phyloP scores from a whole-genome alignment of 140 eudicot genomes.

The Stevia rebaudiana region DNA sequence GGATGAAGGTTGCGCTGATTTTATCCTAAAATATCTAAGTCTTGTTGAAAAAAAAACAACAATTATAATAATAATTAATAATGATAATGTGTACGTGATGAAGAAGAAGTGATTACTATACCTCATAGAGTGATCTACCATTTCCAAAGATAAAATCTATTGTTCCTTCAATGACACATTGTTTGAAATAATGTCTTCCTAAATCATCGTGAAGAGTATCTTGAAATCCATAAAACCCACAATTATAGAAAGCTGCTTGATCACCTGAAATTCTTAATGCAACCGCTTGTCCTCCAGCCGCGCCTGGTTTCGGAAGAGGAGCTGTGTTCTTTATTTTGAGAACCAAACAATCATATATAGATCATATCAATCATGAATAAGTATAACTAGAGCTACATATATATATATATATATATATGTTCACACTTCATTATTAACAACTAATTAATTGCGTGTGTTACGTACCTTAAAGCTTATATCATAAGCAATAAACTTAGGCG shows the following conservation, averaged over 20 bases:
- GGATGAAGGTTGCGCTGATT: too few species aligned
- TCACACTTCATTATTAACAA: too few species aligned
- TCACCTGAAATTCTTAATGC: constrained; percentile 62
- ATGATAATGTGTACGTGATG: too few species aligned
- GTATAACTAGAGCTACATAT: not conserved
- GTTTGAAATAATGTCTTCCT: constrained; percentile 71
- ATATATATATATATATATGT: too few species aligned
- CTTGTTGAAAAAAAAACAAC: too few species aligned
- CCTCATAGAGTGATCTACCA: constrained; percentile 73
- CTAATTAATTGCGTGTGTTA: too few species aligned
- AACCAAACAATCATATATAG: constrained; percentile 6
- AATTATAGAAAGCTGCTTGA: constrained; percentile 61
- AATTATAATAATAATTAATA: too few species aligned
- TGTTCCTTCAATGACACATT: constrained; percentile 77
- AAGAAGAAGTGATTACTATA: constrained; percentile 6
- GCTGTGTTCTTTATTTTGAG: constrained; percentile 49
- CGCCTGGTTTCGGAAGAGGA: constrained; percentile 33
- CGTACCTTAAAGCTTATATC: constrained; percentile 81
- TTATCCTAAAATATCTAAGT: too few species aligned
- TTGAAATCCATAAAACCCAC: constrained; percentile 71
- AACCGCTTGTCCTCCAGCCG: constrained; percentile 53
- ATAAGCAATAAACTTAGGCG: constrained; percentile 55
- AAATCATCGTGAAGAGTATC: constrained; percentile 66
- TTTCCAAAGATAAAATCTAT: constrained; percentile 79
- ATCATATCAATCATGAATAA: not conserved